Evolutionary conservation across 2,329 filamentous ascomycete species (phyloP).

Genomic region (Fusarium palustre): DNA sequence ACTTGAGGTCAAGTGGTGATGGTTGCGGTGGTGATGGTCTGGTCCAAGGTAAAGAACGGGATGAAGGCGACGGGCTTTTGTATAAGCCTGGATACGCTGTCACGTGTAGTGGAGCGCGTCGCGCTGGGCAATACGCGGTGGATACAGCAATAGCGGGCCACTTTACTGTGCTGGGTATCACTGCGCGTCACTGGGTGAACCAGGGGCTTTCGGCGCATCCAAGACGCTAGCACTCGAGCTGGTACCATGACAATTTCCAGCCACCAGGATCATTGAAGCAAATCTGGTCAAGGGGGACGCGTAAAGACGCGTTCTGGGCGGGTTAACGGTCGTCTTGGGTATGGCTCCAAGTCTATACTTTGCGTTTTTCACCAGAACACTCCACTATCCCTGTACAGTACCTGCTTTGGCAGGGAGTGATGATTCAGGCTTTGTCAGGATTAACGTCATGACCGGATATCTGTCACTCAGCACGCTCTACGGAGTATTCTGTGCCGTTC

Average conservation of each 20-base stretch:
- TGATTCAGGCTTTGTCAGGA: constrained; percentile 45
- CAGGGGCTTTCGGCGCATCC: constrained; percentile 36
- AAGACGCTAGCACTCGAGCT: constrained; percentile 34
- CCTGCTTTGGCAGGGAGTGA: constrained; percentile 34
- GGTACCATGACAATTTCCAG: constrained; percentile 37
- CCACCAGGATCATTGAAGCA: constrained; percentile 37
- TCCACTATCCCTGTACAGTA: constrained; percentile 22
- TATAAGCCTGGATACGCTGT: constrained; percentile 52
- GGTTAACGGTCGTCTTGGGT: constrained; percentile 37
- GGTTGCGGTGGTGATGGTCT: constrained; percentile 49
- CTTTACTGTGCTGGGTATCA: constrained; percentile 37
- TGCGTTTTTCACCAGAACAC: constrained; percentile 10
- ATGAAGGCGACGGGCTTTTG: constrained; percentile 54
- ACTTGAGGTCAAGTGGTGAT: constrained; percentile 32
- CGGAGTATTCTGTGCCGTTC: not conserved
- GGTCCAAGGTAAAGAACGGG: constrained; percentile 33
- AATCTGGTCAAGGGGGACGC: constrained; percentile 31
- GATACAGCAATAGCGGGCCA: constrained; percentile 40
- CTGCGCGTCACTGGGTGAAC: constrained; percentile 44
- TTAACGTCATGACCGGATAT: constrained; percentile 37
- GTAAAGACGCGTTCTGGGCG: constrained; percentile 42
- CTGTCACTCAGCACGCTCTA: constrained; percentile 52
- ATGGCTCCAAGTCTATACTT: constrained; percentile 25
- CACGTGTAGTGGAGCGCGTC: constrained; percentile 56
- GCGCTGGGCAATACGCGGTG: constrained; percentile 47